These are phyloP conservation scores for Carex scoparia DNA, from an alignment of 176 grass and related monocot genomes.

Conservation along the genomic window DNA sequence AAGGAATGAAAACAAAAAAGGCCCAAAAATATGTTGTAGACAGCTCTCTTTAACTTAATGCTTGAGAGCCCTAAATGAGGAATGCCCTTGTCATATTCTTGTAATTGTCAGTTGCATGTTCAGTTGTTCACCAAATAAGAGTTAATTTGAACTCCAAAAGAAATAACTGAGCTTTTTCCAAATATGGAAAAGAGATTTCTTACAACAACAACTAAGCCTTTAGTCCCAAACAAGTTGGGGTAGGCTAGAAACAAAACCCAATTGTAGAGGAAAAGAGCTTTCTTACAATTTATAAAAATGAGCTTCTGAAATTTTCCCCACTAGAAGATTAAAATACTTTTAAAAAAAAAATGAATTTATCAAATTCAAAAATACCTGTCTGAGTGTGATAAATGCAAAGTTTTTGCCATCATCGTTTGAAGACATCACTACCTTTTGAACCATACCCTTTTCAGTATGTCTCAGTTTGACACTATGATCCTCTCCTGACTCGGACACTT, in stretches of 20 bases:
- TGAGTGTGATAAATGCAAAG: constrained; percentile 81
- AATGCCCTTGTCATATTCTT: neutral
- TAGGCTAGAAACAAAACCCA: too few relatives aligned
- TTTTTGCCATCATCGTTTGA: constrained; percentile 93
- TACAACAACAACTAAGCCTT: too few relatives aligned
- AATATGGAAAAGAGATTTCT: neutral
- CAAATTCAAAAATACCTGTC: constrained; percentile 56
- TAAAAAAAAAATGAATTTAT: neutral
- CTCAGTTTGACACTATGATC: constrained; percentile 85
- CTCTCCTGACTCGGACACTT: constrained; percentile 78
- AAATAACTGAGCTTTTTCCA: neutral
- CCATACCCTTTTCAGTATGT: constrained; percentile 97
- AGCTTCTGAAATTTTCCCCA: neutral
- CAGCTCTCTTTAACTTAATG: neutral
- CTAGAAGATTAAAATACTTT: neutral
- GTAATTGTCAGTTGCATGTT: neutral
- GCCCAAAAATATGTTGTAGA: neutral
- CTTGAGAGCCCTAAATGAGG: neutral
- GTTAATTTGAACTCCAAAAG: neutral
- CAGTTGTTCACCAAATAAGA: neutral
- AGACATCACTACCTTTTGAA: constrained; percentile 85
- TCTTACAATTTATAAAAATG: neutral
- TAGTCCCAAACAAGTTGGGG: too few relatives aligned
- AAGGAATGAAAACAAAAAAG: neutral
- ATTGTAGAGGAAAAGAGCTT: neutral